Conservation (phyloP, 306 rosid species). For the Trichosanthes cucumerina region DNA sequence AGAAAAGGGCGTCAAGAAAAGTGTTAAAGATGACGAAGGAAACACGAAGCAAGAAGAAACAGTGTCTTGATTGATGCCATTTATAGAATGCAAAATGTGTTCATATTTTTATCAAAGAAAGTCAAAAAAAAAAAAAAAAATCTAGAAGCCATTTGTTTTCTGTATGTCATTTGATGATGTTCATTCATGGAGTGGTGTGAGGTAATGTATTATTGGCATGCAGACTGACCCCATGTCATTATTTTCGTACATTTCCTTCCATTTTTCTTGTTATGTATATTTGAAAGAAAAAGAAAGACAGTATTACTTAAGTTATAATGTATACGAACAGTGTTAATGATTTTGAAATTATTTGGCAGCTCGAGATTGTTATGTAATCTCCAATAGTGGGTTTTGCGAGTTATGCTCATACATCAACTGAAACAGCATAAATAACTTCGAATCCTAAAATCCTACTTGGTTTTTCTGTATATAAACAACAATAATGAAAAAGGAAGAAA, state of each 20-base stretch:
- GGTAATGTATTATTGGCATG: conserved; percentile 17
- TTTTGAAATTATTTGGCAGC: background rate
- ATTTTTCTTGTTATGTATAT: background rate
- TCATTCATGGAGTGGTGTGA: conserved; percentile 35
- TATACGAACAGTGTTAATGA: conserved; percentile 1
- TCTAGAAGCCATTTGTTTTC: conserved; percentile 20
- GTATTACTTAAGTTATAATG: conserved; percentile 8
- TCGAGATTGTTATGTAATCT: background rate
- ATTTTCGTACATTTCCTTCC: background rate
- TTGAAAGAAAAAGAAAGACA: background rate
- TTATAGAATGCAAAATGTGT: background rate
- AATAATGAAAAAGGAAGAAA: background rate
- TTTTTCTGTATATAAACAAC: background rate
- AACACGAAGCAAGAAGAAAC: conserved; percentile 22
- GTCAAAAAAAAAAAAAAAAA: conserved; percentile 15
- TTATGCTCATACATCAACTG: background rate
- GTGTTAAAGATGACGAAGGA: conserved; percentile 18
- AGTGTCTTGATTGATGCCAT: background rate
- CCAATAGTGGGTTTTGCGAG: background rate
- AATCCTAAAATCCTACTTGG: background rate
- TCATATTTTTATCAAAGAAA: conserved; percentile 5
- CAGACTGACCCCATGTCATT: conserved; percentile 6
- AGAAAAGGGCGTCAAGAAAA: conserved; percentile 19
- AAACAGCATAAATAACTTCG: background rate
- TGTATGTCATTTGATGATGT: conserved; percentile 12